phyloP scores from a whole-genome alignment of 306 rosid genomes.

The Malus sieversii region DNA sequence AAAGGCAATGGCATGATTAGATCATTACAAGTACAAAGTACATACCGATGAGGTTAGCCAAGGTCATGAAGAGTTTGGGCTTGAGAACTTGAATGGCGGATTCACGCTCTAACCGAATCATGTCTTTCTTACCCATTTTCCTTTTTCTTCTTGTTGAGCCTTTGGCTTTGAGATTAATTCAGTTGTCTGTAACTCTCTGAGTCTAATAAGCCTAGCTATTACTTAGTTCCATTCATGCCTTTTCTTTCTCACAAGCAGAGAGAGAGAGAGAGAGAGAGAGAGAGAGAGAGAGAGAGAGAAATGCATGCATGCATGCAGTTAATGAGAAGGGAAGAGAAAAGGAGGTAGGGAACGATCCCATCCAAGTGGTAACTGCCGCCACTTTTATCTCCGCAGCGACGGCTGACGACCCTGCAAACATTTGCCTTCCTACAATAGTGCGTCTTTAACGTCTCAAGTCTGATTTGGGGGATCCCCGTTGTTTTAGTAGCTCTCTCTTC shows the following conservation, averaged over 20 bases:
- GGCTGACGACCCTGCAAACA: neutral
- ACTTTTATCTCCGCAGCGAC: neutral
- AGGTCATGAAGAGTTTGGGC: slow-evolving; percentile 67
- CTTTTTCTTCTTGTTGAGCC: neutral
- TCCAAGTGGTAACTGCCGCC: neutral
- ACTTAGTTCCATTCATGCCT: too few species aligned
- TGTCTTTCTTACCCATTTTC: slow-evolving; percentile 10
- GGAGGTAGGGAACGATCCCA: neutral
- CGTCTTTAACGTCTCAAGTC: neutral
- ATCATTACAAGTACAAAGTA: neutral
- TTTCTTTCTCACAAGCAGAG: too few species aligned
- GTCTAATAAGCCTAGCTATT: too few species aligned
- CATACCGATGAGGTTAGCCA: slow-evolving; percentile 53
- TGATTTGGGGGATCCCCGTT: neutral
- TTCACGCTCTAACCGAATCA: slow-evolving; percentile 82
- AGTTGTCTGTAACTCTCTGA: too few species aligned
- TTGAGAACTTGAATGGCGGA: slow-evolving; percentile 81
- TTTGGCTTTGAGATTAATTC: neutral
- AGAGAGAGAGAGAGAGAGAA: too few species aligned
- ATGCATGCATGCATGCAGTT: too few species aligned
- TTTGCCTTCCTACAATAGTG: neutral
- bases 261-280: too few species aligned
- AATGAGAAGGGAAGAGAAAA: neutral
- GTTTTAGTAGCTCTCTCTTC: neutral
- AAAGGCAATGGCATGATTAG: neutral